Percentiles rank a stretch among this genome's conserved stretches.
Conservation (phyloP, 2,329 filamentous ascomycete species). For the Thelonectria olida region DNA sequence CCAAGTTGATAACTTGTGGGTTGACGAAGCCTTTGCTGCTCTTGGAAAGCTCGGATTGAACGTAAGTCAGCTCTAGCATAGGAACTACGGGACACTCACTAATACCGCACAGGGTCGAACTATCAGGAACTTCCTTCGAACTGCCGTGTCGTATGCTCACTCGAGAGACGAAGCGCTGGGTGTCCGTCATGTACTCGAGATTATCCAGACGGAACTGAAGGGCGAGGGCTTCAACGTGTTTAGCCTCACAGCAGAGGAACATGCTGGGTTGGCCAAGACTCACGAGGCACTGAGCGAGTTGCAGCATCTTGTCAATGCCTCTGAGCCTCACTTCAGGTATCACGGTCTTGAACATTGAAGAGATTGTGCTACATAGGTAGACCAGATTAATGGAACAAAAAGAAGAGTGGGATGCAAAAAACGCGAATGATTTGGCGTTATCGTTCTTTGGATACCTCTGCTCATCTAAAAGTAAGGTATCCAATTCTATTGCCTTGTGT, state of each 20-base stretch:
- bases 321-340: too few relatives aligned
- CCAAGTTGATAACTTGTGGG: neutral
- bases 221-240: slow-evolving; percentile 7
- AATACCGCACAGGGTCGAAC: slow-evolving; percentile 1
- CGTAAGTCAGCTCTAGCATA: neutral
- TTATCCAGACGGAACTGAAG: slow-evolving; percentile 11
- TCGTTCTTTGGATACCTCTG: too few relatives aligned
- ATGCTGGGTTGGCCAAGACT: neutral
- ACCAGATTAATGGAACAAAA: too few relatives aligned
- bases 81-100: neutral
- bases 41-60: slow-evolving; percentile 12
- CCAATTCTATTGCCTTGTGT: too few relatives aligned
- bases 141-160: slow-evolving; percentile 10
- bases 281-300: neutral
- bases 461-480: too few relatives aligned
- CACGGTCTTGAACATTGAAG: too few relatives aligned
- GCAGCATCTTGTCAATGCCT: neutral
- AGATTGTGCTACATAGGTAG: too few relatives aligned
- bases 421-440: too few relatives aligned
- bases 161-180: neutral
- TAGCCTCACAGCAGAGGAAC: neutral
- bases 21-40: neutral
- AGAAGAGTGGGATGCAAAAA: too few relatives aligned
- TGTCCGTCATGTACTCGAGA: neutral
- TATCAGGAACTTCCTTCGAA: slow-evolving; percentile 9